These are phyloP conservation scores for Penicillium paxilli DNA, from an alignment of 495 filamentous ascomycete genomes.

Conservation along the genomic window DNA sequence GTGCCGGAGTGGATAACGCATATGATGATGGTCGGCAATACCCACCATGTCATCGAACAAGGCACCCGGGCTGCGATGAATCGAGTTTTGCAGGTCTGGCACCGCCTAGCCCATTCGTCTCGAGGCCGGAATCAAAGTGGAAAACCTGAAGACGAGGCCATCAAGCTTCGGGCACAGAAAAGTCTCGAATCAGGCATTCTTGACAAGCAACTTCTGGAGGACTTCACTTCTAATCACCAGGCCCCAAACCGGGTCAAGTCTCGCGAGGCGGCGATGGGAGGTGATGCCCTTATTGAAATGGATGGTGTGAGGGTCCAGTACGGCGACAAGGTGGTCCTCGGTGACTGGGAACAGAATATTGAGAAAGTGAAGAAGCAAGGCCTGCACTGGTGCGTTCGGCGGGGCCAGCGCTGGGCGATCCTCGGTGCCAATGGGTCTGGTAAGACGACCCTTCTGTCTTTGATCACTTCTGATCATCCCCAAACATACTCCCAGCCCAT, in stretches of 20 bases:
- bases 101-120: neutral
- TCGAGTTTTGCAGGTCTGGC: conserved; percentile 29
- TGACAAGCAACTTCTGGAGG: conserved; percentile 30
- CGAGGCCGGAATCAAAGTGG: neutral
- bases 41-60: conserved; percentile 54
- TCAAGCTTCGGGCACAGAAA: conserved; percentile 8
- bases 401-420: conserved; percentile 85
- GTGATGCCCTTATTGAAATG: conserved; percentile 82
- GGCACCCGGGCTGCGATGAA: conserved; percentile 19
- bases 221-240: conserved; percentile 19
- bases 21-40: conserved; percentile 63
- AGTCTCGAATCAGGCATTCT: conserved; percentile 28
- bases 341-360: conserved; percentile 68
- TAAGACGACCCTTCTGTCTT: conserved; percentile 89
- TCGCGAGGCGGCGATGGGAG: conserved; percentile 13
- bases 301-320: conserved; percentile 77
- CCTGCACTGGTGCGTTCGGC: conserved; percentile 78
- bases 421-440: conserved; percentile 82
- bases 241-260: neutral
- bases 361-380: conserved; percentile 52
- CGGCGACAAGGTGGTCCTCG: conserved; percentile 71
- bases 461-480: conserved; percentile 94
- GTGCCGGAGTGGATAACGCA: conserved; percentile 91
- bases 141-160: neutral
- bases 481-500: conserved; percentile 90